Percentiles rank a stretch among this genome's conserved stretches.
Conservation (phyloP, 2,329 filamentous ascomycete species). For the Trichoderma sp. region DNA sequence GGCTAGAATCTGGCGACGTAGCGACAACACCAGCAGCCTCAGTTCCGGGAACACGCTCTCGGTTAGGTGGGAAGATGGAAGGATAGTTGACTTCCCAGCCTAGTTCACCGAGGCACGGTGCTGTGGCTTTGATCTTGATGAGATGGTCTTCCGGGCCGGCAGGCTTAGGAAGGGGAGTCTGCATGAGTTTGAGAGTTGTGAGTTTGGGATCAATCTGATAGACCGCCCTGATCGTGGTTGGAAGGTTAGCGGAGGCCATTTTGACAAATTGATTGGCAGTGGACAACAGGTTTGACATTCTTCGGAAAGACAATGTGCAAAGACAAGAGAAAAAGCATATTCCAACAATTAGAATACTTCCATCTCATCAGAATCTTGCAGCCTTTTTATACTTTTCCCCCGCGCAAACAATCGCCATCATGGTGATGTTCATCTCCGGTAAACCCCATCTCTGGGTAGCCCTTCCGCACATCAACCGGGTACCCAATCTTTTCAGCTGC, state of each 20-base stretch:
- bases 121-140: conserved; percentile 34
- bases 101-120: conserved; percentile 34
- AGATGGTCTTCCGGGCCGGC: conserved; percentile 28
- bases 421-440: not conserved
- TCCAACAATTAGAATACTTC: not conserved
- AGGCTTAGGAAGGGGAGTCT: conserved; percentile 26
- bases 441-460: not conserved
- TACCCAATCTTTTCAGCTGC: not conserved
- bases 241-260: conserved; percentile 4
- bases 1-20: conserved; percentile 26
- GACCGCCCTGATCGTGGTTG: conserved; percentile 26
- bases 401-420: not conserved
- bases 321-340: not conserved
- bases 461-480: not conserved
- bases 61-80: conserved; percentile 22
- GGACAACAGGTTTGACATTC: not conserved
- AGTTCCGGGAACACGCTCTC: conserved; percentile 35
- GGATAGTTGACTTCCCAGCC: conserved; percentile 30
- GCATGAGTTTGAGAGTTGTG: conserved; percentile 21
- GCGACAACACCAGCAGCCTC: conserved; percentile 41
- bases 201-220: conserved; percentile 26
- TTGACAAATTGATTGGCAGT: not conserved
- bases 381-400: not conserved
- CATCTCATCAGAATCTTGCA: not conserved
- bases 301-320: not conserved